Evolutionary conservation across 164 flowering plant genomes (phyloP).

Genomic region (Stephania japonica): DNA sequence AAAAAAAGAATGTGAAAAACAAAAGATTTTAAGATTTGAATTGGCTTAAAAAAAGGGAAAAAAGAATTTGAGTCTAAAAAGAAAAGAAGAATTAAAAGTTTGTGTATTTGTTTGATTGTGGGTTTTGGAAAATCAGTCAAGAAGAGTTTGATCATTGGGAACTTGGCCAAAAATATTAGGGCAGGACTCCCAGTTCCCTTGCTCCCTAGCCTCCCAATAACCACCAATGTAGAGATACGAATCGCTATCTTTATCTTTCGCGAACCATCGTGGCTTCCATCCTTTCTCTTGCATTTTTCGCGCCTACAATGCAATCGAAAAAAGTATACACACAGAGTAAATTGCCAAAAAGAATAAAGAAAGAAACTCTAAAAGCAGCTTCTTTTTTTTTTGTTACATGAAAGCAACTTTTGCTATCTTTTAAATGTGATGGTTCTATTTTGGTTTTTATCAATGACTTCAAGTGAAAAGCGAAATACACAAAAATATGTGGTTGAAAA

Average conservation of each 20-base stretch:
- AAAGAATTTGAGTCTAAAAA: background rate
- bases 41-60: background rate
- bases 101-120: background rate
- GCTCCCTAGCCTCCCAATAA: slow-evolving; percentile 44
- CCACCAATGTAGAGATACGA: slow-evolving; percentile 37
- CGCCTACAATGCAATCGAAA: slow-evolving; percentile 23
- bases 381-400: too few relatives aligned
- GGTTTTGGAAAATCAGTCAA: slow-evolving; percentile 1
- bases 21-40: background rate
- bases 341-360: background rate
- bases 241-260: slow-evolving; percentile 28
- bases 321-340: background rate
- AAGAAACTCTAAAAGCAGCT: background rate
- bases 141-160: slow-evolving; percentile 15
- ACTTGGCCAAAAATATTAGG: slow-evolving; percentile 43
- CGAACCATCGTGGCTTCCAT: slow-evolving; percentile 46
- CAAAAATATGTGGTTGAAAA: background rate
- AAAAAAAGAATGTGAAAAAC: background rate
- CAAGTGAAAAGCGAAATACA: background rate
- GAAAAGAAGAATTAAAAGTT: background rate
- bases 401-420: too few relatives aligned
- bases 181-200: slow-evolving; percentile 34
- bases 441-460: background rate
- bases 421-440: too few relatives aligned
- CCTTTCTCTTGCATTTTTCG: slow-evolving; percentile 45